Percentiles rank a stretch among this genome's conserved stretches.
phyloP scores from a whole-genome alignment of 1,139 yeast species.

The Zygosaccharomyces pseudobailii region DNA sequence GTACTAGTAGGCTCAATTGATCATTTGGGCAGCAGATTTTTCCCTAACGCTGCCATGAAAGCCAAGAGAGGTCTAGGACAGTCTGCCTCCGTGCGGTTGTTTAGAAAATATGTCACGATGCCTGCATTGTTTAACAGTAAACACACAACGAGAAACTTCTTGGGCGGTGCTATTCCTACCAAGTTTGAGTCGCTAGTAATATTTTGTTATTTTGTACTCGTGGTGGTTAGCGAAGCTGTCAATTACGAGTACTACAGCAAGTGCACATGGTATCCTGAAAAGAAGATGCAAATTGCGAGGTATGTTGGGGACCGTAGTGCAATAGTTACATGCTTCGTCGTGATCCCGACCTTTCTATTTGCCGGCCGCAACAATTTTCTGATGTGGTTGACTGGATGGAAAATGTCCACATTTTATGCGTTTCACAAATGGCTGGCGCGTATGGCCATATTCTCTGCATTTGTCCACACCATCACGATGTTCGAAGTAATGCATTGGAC shows the following conservation, averaged over 20 bases:
- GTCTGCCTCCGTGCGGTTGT: slow-evolving; percentile 38
- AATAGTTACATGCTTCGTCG: slow-evolving; percentile 39
- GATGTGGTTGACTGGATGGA: slow-evolving; percentile 61
- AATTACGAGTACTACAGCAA: slow-evolving; percentile 40
- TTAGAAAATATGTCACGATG: slow-evolving; percentile 44
- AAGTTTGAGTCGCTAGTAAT: slow-evolving; percentile 54
- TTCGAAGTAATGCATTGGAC: slow-evolving; percentile 27
- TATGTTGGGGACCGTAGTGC: slow-evolving; percentile 58
- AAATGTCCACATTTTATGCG: slow-evolving; percentile 52
- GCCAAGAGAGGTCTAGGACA: slow-evolving; percentile 2
- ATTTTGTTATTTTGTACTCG: slow-evolving; percentile 42
- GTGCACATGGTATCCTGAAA: slow-evolving; percentile 38
- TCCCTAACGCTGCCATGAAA: slow-evolving; percentile 8
- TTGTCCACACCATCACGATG: slow-evolving; percentile 27
- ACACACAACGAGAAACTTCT: slow-evolving; percentile 7
- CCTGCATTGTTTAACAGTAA: slow-evolving; percentile 42
- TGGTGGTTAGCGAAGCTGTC: slow-evolving; percentile 40
- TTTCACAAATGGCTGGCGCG: slow-evolving; percentile 67
- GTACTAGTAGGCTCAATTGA: slow-evolving; percentile 39
- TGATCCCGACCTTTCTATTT: slow-evolving; percentile 49
- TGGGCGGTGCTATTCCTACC: slow-evolving; percentile 46
- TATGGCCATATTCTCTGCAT: slow-evolving; percentile 15
- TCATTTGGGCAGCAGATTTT: slow-evolving; percentile 31
- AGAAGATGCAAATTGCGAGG: slow-evolving; percentile 44
- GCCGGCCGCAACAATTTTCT: slow-evolving; percentile 64